A percentile compares a stretch with the other conserved stretches of the same genome.
phyloP scores from a whole-genome alignment of 2,329 filamentous ascomycete genomes.

The Chlorencoelia australis region DNA sequence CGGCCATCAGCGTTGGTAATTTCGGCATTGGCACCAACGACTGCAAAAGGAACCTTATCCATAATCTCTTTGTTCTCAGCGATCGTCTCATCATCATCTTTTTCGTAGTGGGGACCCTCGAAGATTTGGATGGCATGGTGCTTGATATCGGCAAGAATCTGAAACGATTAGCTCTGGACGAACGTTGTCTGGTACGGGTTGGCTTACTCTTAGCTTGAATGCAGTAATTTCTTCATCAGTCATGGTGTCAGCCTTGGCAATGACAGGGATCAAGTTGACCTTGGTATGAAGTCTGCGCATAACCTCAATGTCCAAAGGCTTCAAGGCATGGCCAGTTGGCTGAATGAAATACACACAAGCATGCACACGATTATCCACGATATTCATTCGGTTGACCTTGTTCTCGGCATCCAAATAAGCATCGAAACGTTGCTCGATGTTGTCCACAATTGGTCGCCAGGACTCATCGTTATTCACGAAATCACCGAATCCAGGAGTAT shows the following conservation, averaged over 20 bases:
- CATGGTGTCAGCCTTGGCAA: conserved; percentile 95
- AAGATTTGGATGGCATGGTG: conserved; percentile 98
- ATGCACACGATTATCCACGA: conserved; percentile 97
- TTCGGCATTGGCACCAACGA: conserved; percentile 94
- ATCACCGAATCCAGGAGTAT: conserved; percentile 96
- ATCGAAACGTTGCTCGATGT: conserved; percentile 98
- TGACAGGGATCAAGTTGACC: conserved; percentile 98
- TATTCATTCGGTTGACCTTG: conserved; percentile 99
- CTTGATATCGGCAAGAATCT: conserved; percentile 96
- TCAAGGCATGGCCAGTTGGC: conserved; percentile 94
- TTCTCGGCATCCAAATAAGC: conserved; percentile 98
- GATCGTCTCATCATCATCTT: conserved; percentile 98
- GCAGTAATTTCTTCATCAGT: conserved; percentile 90
- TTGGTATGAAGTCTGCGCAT: conserved; percentile 99
- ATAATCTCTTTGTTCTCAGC: conserved; percentile 99
- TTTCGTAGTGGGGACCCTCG: conserved; percentile 94
- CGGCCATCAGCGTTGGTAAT: conserved; percentile 85
- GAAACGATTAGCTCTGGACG: conserved; percentile 9
- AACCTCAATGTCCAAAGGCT: conserved; percentile 97
- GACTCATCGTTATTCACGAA: conserved; percentile 99
- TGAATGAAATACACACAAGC: conserved; percentile 99
- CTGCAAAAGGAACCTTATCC: conserved; percentile 98
- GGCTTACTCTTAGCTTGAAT: conserved; percentile 91
- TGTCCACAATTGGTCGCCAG: conserved; percentile 97
- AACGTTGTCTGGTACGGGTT: not conserved